Percentiles rank a stretch among this genome's conserved stretches.
Evolutionary conservation across 768 basidiomycete genomes (phyloP).

Genomic region (Solioccasus polychromus): DNA sequence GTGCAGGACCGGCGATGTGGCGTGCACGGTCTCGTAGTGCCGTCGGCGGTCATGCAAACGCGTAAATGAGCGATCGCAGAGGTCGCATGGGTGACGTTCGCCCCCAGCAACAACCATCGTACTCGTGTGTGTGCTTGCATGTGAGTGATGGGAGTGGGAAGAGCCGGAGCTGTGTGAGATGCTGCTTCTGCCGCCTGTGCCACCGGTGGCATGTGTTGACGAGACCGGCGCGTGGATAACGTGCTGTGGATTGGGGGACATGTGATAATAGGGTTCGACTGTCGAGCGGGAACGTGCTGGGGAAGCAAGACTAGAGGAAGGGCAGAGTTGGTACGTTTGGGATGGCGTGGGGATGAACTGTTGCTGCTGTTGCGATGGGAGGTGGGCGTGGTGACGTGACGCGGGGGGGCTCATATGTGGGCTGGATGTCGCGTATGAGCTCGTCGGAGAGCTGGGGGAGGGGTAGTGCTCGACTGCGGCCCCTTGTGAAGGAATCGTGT

Average conservation of each 20-base stretch:
- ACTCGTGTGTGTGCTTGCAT: constrained; percentile 9
- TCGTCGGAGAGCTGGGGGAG: constrained; percentile 16
- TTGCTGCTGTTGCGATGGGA: constrained; percentile 18
- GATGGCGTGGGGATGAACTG: constrained; percentile 52
- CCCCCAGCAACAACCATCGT: constrained; percentile 28
- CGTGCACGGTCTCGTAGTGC: constrained; percentile 76
- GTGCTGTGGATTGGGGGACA: constrained; percentile 39
- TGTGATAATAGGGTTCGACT: constrained; percentile 39
- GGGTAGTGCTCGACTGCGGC: constrained; percentile 21
- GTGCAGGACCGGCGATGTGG: constrained; percentile 60
- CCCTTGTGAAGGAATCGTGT: constrained; percentile 17
- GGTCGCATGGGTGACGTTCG: constrained; percentile 70
- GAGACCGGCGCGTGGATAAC: constrained; percentile 13
- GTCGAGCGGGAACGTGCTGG: constrained; percentile 27
- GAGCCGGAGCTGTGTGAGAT: constrained; percentile 5
- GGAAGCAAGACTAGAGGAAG: constrained; percentile 26
- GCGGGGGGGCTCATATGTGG: constrained; percentile 15
- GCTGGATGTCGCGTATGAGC: constrained; percentile 19
- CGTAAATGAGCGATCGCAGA: constrained; percentile 77
- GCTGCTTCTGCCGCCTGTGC: constrained; percentile 13
- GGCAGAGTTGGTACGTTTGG: constrained; percentile 37
- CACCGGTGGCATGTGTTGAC: constrained; percentile 13
- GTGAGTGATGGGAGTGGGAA: constrained; percentile 6
- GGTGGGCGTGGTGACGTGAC: constrained; percentile 17
- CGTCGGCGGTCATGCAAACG: constrained; percentile 80